Evolutionary conservation across 2,329 filamentous ascomycete genomes (phyloP).

Genomic region (Juglanconis juglandina): DNA sequence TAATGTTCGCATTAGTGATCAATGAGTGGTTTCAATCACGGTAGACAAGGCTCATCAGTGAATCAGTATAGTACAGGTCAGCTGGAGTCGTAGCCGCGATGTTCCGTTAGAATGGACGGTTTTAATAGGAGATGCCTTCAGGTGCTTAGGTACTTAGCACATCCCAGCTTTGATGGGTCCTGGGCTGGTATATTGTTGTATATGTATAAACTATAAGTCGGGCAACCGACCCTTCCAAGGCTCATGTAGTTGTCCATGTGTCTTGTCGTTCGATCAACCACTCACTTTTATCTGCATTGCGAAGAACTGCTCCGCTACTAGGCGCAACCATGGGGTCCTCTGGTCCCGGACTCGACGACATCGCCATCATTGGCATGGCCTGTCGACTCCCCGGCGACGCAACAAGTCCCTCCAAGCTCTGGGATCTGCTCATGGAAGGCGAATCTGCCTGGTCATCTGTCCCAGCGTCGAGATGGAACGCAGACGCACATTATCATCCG

Average conservation of each 20-base stretch:
- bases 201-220: neutral
- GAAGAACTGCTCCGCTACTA: neutral
- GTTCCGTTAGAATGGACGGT: neutral
- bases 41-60: neutral
- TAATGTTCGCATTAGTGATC: neutral
- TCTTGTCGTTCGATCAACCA: slow-evolving; percentile 4
- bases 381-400: slow-evolving; percentile 37
- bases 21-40: neutral
- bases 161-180: neutral
- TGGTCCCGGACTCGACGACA: neutral
- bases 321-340: slow-evolving; percentile 9
- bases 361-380: slow-evolving; percentile 19
- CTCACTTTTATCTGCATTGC: neutral
- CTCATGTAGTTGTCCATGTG: neutral
- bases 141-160: neutral
- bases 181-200: neutral
- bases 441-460: slow-evolving; percentile 7
- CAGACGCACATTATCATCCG: slow-evolving; percentile 9
- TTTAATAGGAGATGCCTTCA: neutral
- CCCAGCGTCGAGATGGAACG: slow-evolving; percentile 10
- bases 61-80: neutral
- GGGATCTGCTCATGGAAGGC: slow-evolving; percentile 23
- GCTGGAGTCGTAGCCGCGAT: neutral
- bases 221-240: neutral
- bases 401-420: slow-evolving; percentile 32